A percentile compares a stretch with the other conserved stretches of the same genome.
Evolutionary conservation across 2,329 filamentous ascomycete species (phyloP).

Genomic region (Ophiosphaerella korrae): DNA sequence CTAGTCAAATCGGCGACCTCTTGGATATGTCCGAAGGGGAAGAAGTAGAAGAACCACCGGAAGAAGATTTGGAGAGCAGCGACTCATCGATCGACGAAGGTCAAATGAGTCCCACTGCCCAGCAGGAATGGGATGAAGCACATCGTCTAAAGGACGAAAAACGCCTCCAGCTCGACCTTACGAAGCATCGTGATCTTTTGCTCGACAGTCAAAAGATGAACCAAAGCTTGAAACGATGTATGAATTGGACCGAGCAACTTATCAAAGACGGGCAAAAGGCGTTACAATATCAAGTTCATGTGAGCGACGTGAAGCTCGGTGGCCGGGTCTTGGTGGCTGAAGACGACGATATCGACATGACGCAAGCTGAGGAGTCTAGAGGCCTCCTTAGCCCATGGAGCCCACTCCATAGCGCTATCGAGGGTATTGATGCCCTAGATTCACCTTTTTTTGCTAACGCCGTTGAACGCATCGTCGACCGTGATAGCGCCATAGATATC

Average conservation of each 20-base stretch:
- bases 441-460: slow-evolving; percentile 22
- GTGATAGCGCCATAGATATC: slow-evolving; percentile 47
- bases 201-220: slow-evolving; percentile 94
- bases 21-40: slow-evolving; percentile 47
- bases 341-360: slow-evolving; percentile 55
- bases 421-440: slow-evolving; percentile 23
- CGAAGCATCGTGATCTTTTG: slow-evolving; percentile 86
- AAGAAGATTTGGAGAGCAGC: slow-evolving; percentile 54
- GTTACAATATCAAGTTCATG: slow-evolving; percentile 77
- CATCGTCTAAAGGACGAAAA: slow-evolving; percentile 78
- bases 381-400: slow-evolving; percentile 47
- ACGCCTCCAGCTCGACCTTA: slow-evolving; percentile 80
- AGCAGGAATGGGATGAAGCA: slow-evolving; percentile 50
- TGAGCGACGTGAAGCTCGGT: slow-evolving; percentile 80
- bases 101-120: slow-evolving; percentile 48
- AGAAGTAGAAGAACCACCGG: slow-evolving; percentile 39
- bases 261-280: slow-evolving; percentile 89
- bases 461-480: slow-evolving; percentile 35
- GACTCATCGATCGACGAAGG: slow-evolving; percentile 60
- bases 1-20: slow-evolving; percentile 43
- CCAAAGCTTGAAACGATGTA: slow-evolving; percentile 86
- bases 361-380: slow-evolving; percentile 24
- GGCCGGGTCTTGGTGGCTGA: slow-evolving; percentile 77
- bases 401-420: slow-evolving; percentile 29
- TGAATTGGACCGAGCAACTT: slow-evolving; percentile 86